Percentiles rank a stretch among this genome's conserved stretches.
phyloP scores from a whole-genome alignment of 1,284 basidiomycete genomes.

The Microbotryum lychnidis-dioicae region DNA sequence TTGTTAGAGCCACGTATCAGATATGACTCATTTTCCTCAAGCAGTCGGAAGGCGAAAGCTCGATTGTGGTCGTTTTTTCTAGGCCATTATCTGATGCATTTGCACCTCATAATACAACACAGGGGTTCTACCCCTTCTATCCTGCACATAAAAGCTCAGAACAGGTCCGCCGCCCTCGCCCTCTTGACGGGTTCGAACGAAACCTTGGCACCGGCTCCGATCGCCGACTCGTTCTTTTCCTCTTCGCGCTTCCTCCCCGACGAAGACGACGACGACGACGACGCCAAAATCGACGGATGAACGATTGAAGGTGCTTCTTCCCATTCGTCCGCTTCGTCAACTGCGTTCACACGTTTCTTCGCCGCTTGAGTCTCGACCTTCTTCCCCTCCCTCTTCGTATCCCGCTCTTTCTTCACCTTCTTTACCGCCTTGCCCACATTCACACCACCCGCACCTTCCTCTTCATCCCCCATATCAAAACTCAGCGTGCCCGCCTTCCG shows the following conservation, averaged over 20 bases:
- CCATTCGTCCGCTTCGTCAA: constrained; percentile 44
- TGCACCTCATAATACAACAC: too few relatives aligned
- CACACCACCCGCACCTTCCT: constrained; percentile 40
- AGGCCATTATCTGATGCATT: too few relatives aligned
- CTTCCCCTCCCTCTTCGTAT: constrained; percentile 30
- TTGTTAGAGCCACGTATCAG: too few relatives aligned
- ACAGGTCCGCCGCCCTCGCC: constrained; percentile 28
- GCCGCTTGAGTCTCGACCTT: constrained; percentile 37
- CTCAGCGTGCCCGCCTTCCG: constrained; percentile 38
- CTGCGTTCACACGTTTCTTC: constrained; percentile 6
- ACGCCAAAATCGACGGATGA: constrained; percentile 16
- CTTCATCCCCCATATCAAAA: constrained; percentile 38
- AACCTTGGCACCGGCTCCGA: not conserved
- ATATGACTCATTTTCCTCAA: too few relatives aligned
- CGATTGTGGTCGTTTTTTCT: too few relatives aligned
- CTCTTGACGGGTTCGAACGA: not conserved
- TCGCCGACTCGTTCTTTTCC: constrained; percentile 36
- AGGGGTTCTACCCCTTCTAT: too few relatives aligned
- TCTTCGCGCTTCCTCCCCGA: constrained; percentile 28
- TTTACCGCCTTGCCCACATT: constrained; percentile 41
- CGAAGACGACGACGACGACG: not conserved
- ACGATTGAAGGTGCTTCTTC: constrained; percentile 36
- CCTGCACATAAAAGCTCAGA: not conserved
- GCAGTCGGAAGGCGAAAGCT: too few relatives aligned
- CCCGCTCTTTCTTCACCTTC: constrained; percentile 35